Evolutionary conservation across 2,329 filamentous ascomycete genomes (phyloP).

Genomic region (Cylindrodendrum hubeiense): DNA sequence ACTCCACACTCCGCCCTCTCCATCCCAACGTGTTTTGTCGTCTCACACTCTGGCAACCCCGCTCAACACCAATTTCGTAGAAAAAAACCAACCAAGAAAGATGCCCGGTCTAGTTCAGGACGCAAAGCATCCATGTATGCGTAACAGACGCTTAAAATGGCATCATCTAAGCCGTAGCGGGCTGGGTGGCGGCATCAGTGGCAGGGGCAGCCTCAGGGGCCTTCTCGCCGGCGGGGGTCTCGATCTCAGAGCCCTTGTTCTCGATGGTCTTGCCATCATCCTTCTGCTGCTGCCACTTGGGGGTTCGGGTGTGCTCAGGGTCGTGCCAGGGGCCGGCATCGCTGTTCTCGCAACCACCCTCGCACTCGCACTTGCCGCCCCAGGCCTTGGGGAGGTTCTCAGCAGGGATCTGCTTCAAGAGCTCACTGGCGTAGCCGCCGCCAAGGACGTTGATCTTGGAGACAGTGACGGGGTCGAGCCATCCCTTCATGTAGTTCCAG

Average conservation of each 20-base stretch:
- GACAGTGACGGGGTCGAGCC: constrained; percentile 96
- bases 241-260: constrained; percentile 55
- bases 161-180: constrained; percentile 49
- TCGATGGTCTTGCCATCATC: constrained; percentile 53
- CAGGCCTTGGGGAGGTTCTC: constrained; percentile 92
- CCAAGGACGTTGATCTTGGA: constrained; percentile 95
- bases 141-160: constrained; percentile 18
- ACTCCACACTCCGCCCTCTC: constrained; percentile 30
- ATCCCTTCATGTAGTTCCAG: constrained; percentile 89
- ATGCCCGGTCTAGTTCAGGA: constrained; percentile 39
- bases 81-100: constrained; percentile 38
- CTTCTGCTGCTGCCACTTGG: constrained; percentile 72
- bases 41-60: constrained; percentile 27
- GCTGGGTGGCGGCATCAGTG: constrained; percentile 50
- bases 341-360: constrained; percentile 85
- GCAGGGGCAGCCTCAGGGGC: constrained; percentile 49
- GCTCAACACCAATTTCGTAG: constrained; percentile 18
- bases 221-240: constrained; percentile 46
- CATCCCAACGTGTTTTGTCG: constrained; percentile 29
- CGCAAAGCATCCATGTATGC: constrained; percentile 35
- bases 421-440: constrained; percentile 82
- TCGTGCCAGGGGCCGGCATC: constrained; percentile 94
- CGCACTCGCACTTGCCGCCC: constrained; percentile 86
- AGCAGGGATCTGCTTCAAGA: constrained; percentile 84
- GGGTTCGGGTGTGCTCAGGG: constrained; percentile 72